phyloP scores from a whole-genome alignment of 1,139 yeast species.

The Protomyces gravidus region DNA sequence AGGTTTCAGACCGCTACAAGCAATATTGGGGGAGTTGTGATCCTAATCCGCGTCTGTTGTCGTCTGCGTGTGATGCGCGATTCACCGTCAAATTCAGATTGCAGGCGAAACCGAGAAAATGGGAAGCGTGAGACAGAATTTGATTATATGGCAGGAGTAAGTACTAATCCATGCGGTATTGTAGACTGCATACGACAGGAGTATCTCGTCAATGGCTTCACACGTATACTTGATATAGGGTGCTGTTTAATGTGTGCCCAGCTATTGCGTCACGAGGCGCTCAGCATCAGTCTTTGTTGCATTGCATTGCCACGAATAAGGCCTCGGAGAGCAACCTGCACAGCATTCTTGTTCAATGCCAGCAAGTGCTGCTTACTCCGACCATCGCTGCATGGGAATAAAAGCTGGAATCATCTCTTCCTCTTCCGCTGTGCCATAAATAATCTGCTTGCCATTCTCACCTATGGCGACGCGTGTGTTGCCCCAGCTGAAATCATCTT shows the following conservation, averaged over 20 bases:
- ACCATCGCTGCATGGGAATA: slow-evolving; percentile 34
- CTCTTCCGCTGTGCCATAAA: slow-evolving; percentile 31
- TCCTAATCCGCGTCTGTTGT: too few species aligned
- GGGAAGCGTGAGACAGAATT: too few species aligned
- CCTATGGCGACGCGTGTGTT: slow-evolving; percentile 46
- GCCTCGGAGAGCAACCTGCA: neutral
- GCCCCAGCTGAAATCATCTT: slow-evolving; percentile 46
- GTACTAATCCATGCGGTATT: too few species aligned
- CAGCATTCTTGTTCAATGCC: too few species aligned
- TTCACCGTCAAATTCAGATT: too few species aligned
- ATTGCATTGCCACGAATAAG: neutral
- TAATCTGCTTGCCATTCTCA: slow-evolving; percentile 41
- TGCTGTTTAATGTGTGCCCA: neutral
- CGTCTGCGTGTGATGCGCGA: neutral
- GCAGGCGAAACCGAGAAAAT: too few species aligned
- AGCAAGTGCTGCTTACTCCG: slow-evolving; percentile 20
- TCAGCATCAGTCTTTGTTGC: neutral
- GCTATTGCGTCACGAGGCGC: neutral
- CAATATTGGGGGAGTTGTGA: neutral
- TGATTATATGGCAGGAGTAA: too few species aligned
- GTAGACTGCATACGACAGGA: neutral
- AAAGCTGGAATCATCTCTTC: slow-evolving; percentile 28
- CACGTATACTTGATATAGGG: neutral
- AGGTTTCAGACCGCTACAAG: neutral
- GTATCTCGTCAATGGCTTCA: neutral